These are phyloP conservation scores for Fusarium tjaetaba DNA, from an alignment of 2,329 filamentous ascomycete species.

Conservation along the genomic window DNA sequence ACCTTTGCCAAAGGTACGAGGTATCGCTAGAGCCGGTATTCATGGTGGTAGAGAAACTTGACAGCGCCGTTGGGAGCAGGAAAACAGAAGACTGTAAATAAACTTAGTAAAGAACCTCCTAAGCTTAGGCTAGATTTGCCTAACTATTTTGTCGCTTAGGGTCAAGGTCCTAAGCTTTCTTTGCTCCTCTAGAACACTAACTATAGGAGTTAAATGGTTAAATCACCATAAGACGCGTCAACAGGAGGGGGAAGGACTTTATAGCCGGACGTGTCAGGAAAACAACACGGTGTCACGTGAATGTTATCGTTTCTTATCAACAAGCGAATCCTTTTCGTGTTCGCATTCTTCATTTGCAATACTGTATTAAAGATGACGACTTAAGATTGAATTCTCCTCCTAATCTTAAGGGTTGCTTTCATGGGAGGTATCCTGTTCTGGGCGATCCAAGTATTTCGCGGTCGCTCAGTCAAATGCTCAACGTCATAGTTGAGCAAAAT, in stretches of 20 bases:
- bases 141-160: neutral
- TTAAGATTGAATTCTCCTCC: neutral
- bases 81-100: no score
- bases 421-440: slow-evolving; percentile 7
- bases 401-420: neutral
- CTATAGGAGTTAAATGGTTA: neutral
- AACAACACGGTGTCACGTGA: neutral
- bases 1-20: neutral
- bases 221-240: neutral
- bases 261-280: neutral
- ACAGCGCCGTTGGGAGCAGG: no score
- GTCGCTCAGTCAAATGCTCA: neutral
- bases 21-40: rapidly evolving
- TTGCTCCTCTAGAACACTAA: neutral
- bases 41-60: neutral
- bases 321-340: neutral
- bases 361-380: neutral
- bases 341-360: neutral
- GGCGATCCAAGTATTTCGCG: neutral
- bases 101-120: neutral
- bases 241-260: neutral
- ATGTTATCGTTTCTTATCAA: neutral
- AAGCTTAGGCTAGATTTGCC: neutral
- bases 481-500: neutral
- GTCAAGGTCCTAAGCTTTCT: neutral